Conservation (phyloP, 495 filamentous ascomycete species). For the Staphylotrichum longicolle region DNA sequence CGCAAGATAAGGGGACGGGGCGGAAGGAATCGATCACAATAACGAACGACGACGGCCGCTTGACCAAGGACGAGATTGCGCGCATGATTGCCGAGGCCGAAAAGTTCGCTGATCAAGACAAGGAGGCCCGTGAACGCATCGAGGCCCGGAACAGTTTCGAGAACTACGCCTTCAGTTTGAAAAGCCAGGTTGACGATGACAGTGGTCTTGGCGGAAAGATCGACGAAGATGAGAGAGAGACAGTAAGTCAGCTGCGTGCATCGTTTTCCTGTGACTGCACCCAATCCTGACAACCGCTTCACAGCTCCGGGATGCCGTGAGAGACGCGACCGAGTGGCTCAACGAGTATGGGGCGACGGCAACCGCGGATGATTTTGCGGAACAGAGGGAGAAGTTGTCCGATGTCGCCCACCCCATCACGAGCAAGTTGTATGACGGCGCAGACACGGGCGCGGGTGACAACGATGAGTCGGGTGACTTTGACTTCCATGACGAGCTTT, state of each 20-base stretch:
- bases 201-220: constrained; percentile 91
- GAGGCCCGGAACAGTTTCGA: constrained; percentile 95
- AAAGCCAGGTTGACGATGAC: constrained; percentile 91
- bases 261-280: neutral
- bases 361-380: constrained; percentile 84
- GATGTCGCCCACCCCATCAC: constrained; percentile 91
- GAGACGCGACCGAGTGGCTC: constrained; percentile 88
- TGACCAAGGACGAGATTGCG: constrained; percentile 86
- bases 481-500: constrained; percentile 19
- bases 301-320: constrained; percentile 81
- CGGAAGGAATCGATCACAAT: constrained; percentile 89
- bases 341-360: constrained; percentile 83
- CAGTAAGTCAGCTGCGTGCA: constrained; percentile 48
- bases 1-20: constrained; percentile 87
- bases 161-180: constrained; percentile 93
- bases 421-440: constrained; percentile 74
- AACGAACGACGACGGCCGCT: constrained; percentile 86
- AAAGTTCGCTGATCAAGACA: constrained; percentile 93
- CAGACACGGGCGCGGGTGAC: neutral
- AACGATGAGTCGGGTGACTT: constrained; percentile 3
- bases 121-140: constrained; percentile 81
- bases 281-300: constrained; percentile 24
- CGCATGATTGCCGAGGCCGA: constrained; percentile 93
- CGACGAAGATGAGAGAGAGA: constrained; percentile 90
- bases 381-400: constrained; percentile 93